phyloP scores from a whole-genome alignment of 1,139 yeast species.

The Taphrina betulina region DNA sequence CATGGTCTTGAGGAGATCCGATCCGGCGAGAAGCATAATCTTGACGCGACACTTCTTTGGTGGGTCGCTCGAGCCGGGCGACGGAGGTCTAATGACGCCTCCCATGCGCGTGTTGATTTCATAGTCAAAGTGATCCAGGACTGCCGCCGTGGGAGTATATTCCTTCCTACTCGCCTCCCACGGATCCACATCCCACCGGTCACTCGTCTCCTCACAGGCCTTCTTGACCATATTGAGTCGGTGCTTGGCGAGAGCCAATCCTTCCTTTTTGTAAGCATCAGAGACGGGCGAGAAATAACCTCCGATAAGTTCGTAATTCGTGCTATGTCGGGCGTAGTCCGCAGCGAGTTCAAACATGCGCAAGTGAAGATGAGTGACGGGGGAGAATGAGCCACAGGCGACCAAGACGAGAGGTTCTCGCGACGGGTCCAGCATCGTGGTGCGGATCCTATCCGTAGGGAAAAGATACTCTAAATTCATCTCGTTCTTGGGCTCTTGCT shows the following conservation, averaged over 20 bases:
- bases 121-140: constrained; percentile 92
- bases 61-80: background rate
- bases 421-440: constrained; percentile 65
- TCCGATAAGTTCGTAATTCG: constrained; percentile 90
- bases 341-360: constrained; percentile 99
- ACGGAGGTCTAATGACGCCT: constrained; percentile 65
- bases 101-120: constrained; percentile 88
- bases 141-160: constrained; percentile 92
- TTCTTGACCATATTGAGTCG: constrained; percentile 97
- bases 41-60: constrained; percentile 52
- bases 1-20: constrained; percentile 95
- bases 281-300: constrained; percentile 98
- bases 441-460: constrained; percentile 81
- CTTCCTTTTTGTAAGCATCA: constrained; percentile 89
- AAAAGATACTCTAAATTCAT: constrained; percentile 55
- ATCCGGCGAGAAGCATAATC: constrained; percentile 95
- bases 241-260: constrained; percentile 82
- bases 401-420: constrained; percentile 90
- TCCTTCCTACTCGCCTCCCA: constrained; percentile 95
- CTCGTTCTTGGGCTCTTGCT: too few relatives aligned
- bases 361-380: constrained; percentile 87
- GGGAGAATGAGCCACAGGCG: constrained; percentile 97
- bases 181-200: constrained; percentile 99
- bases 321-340: constrained; percentile 89
- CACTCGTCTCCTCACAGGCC: constrained; percentile 93